Base-by-base conservation (phyloP, 371 early-diverging fungal genomes). In the Apophysomyces trapeziformis region DNA sequence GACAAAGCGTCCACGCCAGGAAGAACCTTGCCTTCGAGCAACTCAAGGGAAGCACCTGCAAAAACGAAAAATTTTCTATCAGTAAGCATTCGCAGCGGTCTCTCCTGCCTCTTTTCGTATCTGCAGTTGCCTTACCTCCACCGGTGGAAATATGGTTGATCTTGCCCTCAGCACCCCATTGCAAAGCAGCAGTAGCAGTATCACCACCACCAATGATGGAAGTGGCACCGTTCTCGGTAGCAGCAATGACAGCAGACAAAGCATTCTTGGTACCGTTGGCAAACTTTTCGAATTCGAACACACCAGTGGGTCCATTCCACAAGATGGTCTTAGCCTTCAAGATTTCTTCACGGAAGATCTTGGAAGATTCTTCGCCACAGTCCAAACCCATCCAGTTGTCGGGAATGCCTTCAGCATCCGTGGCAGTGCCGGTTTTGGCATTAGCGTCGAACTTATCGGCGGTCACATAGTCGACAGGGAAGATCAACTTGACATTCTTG, bases 261-360 rank as follows among this genome's bases (percentile, higher is more conserved):
- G 92, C 84, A 26, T 84, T 69, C 79, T 90, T 92, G 71, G 99
- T 99, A 64, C 99, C 99, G 12, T 68, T 74, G 38, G 94, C 92
- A 73, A 96, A 99, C 73, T 92, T 92, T 41, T 90, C 93, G 68
- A 95, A 95, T 87, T 99, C 99, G 82, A 98, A 99, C 61, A 98
- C 98, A 75, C 99, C 99, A 64, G 93, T 88, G 46, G 99, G 99
- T 14, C 97, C 99, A 86, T 99, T 99, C 99, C 99, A 99, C 66
- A 99, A 91, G 69, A 99, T 94, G 56, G 96, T 95, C 88, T 95
- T 95, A 75, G 96, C 79, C 26, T 75, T 68, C 64, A 82, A 67
- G 68, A 98, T 92, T 41, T 87, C 92, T 56, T 90, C 75, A 62
- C 82, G 71, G 80, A 95, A 93, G 68, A 80, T 70, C 76, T 88